Percentiles rank a stretch among this genome's conserved stretches.
Evolutionary conservation across 2,329 filamentous ascomycete genomes (phyloP).

Genomic region (Ophiostoma ips): DNA sequence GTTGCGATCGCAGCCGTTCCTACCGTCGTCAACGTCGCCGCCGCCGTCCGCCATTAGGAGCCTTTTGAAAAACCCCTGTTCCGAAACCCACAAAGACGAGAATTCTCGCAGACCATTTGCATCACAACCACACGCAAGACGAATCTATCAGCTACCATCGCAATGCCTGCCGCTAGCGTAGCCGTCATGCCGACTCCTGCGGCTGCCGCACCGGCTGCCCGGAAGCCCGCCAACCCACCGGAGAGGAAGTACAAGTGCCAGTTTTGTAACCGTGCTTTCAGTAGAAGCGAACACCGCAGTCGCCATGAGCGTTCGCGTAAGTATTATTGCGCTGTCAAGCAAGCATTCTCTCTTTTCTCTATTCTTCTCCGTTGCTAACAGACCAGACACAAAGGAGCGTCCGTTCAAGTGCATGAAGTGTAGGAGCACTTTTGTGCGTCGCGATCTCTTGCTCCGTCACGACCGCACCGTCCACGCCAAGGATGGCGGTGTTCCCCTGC

Average conservation of each 20-base stretch:
- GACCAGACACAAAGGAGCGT: conserved; percentile 86
- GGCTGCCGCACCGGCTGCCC: conserved; percentile 49
- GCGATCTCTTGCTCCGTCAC: conserved; percentile 89
- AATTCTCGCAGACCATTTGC: neutral
- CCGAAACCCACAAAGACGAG: neutral
- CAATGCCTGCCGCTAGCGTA: conserved; percentile 59
- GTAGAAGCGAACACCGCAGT: conserved; percentile 90
- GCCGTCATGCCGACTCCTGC: conserved; percentile 49
- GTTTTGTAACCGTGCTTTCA: conserved; percentile 96
- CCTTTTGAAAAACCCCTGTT: neutral
- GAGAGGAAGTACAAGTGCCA: conserved; percentile 99
- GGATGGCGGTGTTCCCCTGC: conserved; percentile 84
- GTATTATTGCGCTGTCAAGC: conserved; percentile 36
- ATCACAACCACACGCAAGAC: neutral
- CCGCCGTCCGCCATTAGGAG: conserved; percentile 12
- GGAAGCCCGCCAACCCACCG: conserved; percentile 63
- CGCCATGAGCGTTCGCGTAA: conserved; percentile 96
- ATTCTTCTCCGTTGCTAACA: neutral
- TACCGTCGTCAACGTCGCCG: conserved; percentile 13
- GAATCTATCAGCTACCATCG: conserved; percentile 21
- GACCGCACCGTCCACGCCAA: conserved; percentile 98
- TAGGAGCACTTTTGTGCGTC: conserved; percentile 92
- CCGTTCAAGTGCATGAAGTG: conserved; percentile 99
- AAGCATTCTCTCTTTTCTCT: neutral
- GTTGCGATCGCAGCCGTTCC: conserved; percentile 18